Evolutionary conservation across 495 filamentous ascomycete genomes (phyloP).

Genomic region (Amorphotheca resinae): DNA sequence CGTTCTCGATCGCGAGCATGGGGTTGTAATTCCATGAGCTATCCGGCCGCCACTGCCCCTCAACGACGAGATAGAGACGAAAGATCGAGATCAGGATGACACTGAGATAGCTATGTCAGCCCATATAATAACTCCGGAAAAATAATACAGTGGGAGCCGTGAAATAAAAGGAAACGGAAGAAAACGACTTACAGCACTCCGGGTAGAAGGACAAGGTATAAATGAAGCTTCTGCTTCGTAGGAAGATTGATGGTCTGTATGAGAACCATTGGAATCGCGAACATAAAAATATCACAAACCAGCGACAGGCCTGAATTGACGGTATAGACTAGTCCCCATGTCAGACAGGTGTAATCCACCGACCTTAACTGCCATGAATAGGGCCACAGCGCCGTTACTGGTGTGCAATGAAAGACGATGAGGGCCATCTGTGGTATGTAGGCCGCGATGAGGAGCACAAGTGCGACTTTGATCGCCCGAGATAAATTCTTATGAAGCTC

Average conservation of each 20-base stretch:
- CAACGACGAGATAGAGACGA: slow-evolving; percentile 31
- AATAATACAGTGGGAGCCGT: too few species aligned
- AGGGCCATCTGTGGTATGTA: slow-evolving; percentile 32
- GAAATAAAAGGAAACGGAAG: too few species aligned
- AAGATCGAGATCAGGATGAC: slow-evolving; percentile 31
- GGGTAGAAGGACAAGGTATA: slow-evolving; percentile 31
- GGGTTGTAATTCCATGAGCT: slow-evolving; percentile 34
- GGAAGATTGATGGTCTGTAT: slow-evolving; percentile 28
- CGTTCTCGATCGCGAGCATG: slow-evolving; percentile 31
- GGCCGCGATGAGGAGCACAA: slow-evolving; percentile 25
- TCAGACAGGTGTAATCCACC: slow-evolving; percentile 25
- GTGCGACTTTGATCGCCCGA: slow-evolving; percentile 25
- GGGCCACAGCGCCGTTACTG: slow-evolving; percentile 34
- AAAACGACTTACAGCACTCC: slow-evolving; percentile 33
- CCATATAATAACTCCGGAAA: not conserved
- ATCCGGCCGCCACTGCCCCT: slow-evolving; percentile 29
- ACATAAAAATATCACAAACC: slow-evolving; percentile 32
- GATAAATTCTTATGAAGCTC: slow-evolving; percentile 24
- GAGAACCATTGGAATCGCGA: slow-evolving; percentile 30
- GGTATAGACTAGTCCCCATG: slow-evolving; percentile 33
- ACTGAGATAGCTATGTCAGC: slow-evolving; percentile 14
- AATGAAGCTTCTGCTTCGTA: slow-evolving; percentile 25
- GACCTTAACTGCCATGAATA: slow-evolving; percentile 29
- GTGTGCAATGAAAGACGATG: slow-evolving; percentile 32
- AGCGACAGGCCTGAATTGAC: slow-evolving; percentile 32